Evolutionary conservation across 441 rosid species (phyloP).

Genomic region (Pelargonium australe): DNA sequence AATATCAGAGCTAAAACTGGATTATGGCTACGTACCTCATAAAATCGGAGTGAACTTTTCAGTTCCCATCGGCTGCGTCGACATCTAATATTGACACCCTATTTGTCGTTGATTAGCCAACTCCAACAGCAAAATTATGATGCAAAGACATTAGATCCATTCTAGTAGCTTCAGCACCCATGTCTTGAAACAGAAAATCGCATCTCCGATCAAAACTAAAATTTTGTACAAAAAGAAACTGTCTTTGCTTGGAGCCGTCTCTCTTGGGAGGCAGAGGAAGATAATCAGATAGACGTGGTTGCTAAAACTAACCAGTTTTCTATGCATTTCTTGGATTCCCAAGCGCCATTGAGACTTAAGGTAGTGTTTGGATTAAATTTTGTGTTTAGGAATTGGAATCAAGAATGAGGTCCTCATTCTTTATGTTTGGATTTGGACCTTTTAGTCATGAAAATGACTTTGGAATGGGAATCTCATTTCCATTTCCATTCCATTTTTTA

Average conservation of each 20-base stretch:
- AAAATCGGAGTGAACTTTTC: not conserved
- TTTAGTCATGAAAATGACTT: too few relatives aligned
- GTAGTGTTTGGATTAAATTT: too few relatives aligned
- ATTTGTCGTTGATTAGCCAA: not conserved
- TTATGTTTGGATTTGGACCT: too few relatives aligned
- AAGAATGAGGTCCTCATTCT: too few relatives aligned
- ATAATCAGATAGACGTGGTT: too few relatives aligned
- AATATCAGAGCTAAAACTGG: not conserved
- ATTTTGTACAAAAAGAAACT: conserved; percentile 2
- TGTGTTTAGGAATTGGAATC: too few relatives aligned
- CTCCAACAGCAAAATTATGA: not conserved
- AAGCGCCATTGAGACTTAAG: too few relatives aligned
- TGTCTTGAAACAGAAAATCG: not conserved
- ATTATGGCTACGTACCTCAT: not conserved
- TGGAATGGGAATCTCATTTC: too few relatives aligned
- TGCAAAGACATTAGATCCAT: not conserved
- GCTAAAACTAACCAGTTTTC: too few relatives aligned
- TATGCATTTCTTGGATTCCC: too few relatives aligned
- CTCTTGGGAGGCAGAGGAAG: not conserved
- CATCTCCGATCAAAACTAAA: not conserved
- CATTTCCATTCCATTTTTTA: not conserved
- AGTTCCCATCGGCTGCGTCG: too few relatives aligned
- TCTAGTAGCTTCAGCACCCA: not conserved
- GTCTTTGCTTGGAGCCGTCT: not conserved
- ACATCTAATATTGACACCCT: not conserved